Percentiles rank a stretch among this genome's conserved stretches.
Evolutionary conservation across 2,329 filamentous ascomycete genomes (phyloP).

Genomic region (Meredithiella fracta): DNA sequence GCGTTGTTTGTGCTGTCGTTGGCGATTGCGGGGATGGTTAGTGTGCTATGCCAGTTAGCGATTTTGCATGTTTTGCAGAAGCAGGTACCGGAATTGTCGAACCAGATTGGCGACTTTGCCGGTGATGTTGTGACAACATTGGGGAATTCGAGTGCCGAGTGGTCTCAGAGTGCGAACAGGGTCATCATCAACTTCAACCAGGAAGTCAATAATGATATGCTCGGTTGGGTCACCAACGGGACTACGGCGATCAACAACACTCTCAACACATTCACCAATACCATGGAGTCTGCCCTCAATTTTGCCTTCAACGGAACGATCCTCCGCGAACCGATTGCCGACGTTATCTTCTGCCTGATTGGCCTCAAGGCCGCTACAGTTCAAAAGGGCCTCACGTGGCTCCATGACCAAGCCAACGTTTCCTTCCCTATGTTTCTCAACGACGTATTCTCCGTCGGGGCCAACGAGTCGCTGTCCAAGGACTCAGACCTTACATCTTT

Average conservation of each 20-base stretch:
- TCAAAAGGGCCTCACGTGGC: constrained; percentile 84
- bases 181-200: constrained; percentile 54
- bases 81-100: constrained; percentile 57
- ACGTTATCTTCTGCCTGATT: constrained; percentile 75
- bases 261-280: constrained; percentile 62
- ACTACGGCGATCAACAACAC: constrained; percentile 74
- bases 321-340: constrained; percentile 59
- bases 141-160: constrained; percentile 54
- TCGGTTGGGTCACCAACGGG: constrained; percentile 74
- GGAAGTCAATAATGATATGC: constrained; percentile 68
- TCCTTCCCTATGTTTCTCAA: constrained; percentile 61
- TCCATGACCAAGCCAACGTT: constrained; percentile 71
- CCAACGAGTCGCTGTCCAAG: constrained; percentile 41
- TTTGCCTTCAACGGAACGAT: constrained; percentile 67
- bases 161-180: constrained; percentile 61
- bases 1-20: constrained; percentile 78
- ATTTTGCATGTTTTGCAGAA: constrained; percentile 58
- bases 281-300: constrained; percentile 60
- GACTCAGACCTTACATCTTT: constrained; percentile 50
- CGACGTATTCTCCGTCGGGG: constrained; percentile 70
- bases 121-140: constrained; percentile 59
- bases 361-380: constrained; percentile 71
- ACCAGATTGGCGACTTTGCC: constrained; percentile 63
- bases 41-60: constrained; percentile 67
- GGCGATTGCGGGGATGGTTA: constrained; percentile 64